Evolutionary conservation across 768 basidiomycete species (phyloP).

Genomic region (Lyophyllum semitale): DNA sequence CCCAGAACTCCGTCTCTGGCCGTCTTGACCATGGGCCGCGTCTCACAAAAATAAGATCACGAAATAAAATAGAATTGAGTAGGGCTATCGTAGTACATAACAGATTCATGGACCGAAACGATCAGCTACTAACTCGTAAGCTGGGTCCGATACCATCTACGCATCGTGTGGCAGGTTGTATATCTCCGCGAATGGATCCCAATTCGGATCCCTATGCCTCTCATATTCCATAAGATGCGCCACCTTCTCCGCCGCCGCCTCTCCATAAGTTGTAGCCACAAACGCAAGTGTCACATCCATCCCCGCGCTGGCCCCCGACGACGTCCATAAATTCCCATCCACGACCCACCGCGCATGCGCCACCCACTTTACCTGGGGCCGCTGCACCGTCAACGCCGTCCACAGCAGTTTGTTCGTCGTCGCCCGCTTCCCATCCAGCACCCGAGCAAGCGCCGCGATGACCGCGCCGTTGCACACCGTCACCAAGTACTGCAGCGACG

Average conservation of each 20-base stretch:
- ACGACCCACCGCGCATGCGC: slow-evolving; percentile 48
- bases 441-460: slow-evolving; percentile 38
- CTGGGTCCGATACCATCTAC: no score
- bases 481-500: slow-evolving; percentile 38
- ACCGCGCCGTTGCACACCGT: slow-evolving; percentile 47
- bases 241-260: slow-evolving; percentile 30
- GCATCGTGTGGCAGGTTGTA: slow-evolving; percentile 22
- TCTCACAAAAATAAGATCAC: no score
- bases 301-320: no score
- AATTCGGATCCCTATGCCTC: slow-evolving; percentile 33
- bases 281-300: slow-evolving; percentile 38
- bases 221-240: slow-evolving; percentile 39
- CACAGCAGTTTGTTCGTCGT: slow-evolving; percentile 46
- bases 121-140: no score
- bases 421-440: slow-evolving; percentile 43
- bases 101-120: no score
- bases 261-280: slow-evolving; percentile 37
- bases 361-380: slow-evolving; percentile 43
- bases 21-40: no score
- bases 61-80: no score
- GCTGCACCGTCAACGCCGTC: slow-evolving; percentile 22
- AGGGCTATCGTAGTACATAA: no score
- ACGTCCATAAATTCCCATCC: slow-evolving; percentile 52
- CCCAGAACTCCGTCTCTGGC: no score
- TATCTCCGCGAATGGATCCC: slow-evolving; percentile 40